A percentile compares a stretch with the other conserved stretches of the same genome.
Evolutionary conservation across 2,329 filamentous ascomycete genomes (phyloP).

Genomic region (Macrophomina tecta): DNA sequence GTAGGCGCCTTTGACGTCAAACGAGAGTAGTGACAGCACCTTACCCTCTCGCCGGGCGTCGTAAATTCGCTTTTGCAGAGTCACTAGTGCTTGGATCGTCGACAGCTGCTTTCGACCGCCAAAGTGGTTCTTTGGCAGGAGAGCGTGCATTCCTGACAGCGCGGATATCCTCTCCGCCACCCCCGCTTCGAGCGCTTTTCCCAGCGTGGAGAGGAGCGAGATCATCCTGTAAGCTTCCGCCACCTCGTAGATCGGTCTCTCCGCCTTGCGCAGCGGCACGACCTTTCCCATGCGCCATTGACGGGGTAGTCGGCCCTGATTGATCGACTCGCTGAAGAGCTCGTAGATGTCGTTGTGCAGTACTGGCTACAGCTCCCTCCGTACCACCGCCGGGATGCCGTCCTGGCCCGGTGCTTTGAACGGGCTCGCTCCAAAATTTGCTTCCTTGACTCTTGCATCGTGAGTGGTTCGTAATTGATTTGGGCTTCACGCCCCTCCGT

Average conservation of each 20-base stretch:
- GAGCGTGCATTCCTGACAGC: neutral
- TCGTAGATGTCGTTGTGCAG: neutral
- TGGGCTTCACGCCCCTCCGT: neutral
- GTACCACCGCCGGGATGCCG: neutral
- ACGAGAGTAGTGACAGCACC: constrained; percentile 45
- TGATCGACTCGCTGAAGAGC: neutral
- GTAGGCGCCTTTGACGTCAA: constrained; percentile 51
- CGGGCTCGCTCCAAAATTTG: neutral
- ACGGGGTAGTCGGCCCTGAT: neutral
- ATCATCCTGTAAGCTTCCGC: constrained; percentile 38
- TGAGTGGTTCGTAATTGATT: neutral
- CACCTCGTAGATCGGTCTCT: neutral
- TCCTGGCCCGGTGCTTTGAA: neutral
- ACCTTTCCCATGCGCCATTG: neutral
- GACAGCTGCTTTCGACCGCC: constrained; percentile 45
- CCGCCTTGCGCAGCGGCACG: neutral
- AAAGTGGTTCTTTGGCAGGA: constrained; percentile 42
- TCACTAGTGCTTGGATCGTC: constrained; percentile 42
- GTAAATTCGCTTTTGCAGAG: constrained; percentile 40
- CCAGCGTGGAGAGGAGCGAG: constrained; percentile 36
- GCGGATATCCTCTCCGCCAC: constrained; percentile 21
- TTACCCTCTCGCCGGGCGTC: constrained; percentile 38
- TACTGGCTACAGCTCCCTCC: neutral
- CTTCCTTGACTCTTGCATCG: neutral
- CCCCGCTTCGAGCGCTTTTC: constrained; percentile 32